phyloP scores from a whole-genome alignment of 164 flowering plant genomes.

The Piper betle region DNA sequence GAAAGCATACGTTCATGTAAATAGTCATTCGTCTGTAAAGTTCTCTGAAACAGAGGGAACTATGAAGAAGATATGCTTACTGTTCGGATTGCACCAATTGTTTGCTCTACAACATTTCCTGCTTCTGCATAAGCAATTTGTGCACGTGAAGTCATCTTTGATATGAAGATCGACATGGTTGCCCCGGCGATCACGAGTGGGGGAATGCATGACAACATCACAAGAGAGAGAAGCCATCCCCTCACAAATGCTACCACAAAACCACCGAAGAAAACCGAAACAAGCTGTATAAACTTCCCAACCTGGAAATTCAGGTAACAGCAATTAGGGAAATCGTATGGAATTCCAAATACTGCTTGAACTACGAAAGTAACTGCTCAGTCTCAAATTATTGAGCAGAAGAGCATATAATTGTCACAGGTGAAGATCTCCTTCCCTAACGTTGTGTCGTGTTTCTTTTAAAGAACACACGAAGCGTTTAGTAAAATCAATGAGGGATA shows the following conservation, averaged over 20 bases:
- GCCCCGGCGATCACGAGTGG: slow-evolving; percentile 12
- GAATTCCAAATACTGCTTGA: too few species aligned
- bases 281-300: slow-evolving; percentile 15
- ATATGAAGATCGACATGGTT: slow-evolving; percentile 10
- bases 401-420: too few species aligned
- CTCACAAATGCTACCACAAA: slow-evolving; percentile 11
- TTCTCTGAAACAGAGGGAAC: neutral
- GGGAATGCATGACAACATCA: slow-evolving; percentile 15
- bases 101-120: slow-evolving; percentile 23
- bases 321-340: too few species aligned
- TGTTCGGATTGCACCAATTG: slow-evolving; percentile 24
- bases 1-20: neutral
- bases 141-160: slow-evolving; percentile 19
- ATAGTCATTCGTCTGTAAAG: too few species aligned
- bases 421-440: too few species aligned
- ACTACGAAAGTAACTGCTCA: too few species aligned
- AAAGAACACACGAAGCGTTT: too few species aligned
- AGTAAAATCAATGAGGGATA: too few species aligned
- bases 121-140: slow-evolving; percentile 26
- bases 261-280: slow-evolving; percentile 13
- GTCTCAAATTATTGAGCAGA: too few species aligned
- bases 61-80: slow-evolving; percentile 6
- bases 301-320: slow-evolving; percentile 6
- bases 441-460: too few species aligned
- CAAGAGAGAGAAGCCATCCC: slow-evolving; percentile 17